Base-by-base conservation (phyloP, 2,329 filamentous ascomycete genomes). In the Alternaria incomplexa region DNA sequence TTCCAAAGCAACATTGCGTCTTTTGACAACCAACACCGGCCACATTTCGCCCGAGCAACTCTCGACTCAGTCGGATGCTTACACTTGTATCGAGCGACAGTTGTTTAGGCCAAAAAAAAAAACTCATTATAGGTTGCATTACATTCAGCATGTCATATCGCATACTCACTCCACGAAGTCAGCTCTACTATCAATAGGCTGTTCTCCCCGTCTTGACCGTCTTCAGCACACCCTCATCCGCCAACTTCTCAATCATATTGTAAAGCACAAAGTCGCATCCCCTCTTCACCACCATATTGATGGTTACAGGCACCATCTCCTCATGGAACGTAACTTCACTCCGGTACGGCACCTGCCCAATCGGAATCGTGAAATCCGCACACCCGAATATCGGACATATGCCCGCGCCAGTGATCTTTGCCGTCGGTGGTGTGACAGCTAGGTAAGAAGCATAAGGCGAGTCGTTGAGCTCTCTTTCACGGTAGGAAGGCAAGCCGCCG, bases 251-350 rank as follows among this genome's bases (percentile, higher is more conserved):
- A 58, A 81, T 73, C 74, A 83, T 76, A 30, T 82, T 80, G 61
- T 77, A 81, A 23, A 83, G 58, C 66, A 83, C 74, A 62, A 81
- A 81, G 57, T 83, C 82, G 61, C 82, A 83, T 1, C 81, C 81
- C n/a, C 80, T 62, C 64, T 77, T 80, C 7, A 82, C 81, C 9
- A 83, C 77, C 56, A 83, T 65, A 28, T 78, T 80, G 3, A 83
- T 77, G 11, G 81, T 81, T 7, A 84, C 81, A 9, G 82, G 82
- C 50, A 83, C 72, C 69, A 79, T 77, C 70, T 83, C 81, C 55
- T 76, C 69, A 36, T 76, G 73, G 32, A 78, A 79, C 1, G 80
- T 82, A 7, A 83, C 73, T 58, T 80, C 78, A 61, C 79, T 81
- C 20, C 57, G 61, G 61, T 82, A 83, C 11, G 73, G 61, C 5